A percentile compares a stretch with the other conserved stretches of the same genome.
Conservation (phyloP, 1,284 basidiomycete genomes). For the Irpex sp. region DNA sequence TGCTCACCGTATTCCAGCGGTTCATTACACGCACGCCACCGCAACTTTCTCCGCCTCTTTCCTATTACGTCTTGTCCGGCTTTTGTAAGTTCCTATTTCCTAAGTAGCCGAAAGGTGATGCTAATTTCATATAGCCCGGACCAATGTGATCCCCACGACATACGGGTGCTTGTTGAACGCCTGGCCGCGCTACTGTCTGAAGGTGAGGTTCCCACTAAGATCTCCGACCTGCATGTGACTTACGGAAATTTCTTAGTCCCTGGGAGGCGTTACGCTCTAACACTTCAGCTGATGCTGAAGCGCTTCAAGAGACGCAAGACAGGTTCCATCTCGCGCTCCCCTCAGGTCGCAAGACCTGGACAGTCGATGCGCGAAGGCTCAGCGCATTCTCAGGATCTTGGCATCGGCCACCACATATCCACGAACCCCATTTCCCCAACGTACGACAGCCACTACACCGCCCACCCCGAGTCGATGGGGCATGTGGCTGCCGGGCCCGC, state of each 20-base stretch:
- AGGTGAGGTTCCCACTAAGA: conserved; percentile 41
- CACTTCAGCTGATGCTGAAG: conserved; percentile 83
- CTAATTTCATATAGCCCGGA: conserved; percentile 53
- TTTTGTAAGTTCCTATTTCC: conserved; percentile 60
- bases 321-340: conserved; percentile 54
- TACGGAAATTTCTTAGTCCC: conserved; percentile 52
- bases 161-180: conserved; percentile 75
- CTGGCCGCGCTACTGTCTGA: conserved; percentile 72
- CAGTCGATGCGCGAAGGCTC: conserved; percentile 24
- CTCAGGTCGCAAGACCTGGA: conserved; percentile 41
- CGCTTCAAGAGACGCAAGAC: conserved; percentile 68
- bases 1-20: conserved; percentile 47
- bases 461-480: conserved; percentile 20
- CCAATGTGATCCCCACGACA: conserved; percentile 75
- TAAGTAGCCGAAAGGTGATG: neutral
- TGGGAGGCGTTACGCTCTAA: conserved; percentile 85
- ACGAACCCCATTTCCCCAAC: conserved; percentile 25
- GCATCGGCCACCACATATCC: conserved; percentile 16
- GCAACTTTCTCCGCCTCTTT: conserved; percentile 92
- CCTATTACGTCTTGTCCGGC: conserved; percentile 76
- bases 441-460: conserved; percentile 27
- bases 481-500: conserved; percentile 4
- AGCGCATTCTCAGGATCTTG: conserved; percentile 21
- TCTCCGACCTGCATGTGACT: conserved; percentile 12
- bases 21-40: conserved; percentile 87